Conservation (phyloP, 2,329 filamentous ascomycete genomes). For the Emmonsiellopsis sp. region DNA sequence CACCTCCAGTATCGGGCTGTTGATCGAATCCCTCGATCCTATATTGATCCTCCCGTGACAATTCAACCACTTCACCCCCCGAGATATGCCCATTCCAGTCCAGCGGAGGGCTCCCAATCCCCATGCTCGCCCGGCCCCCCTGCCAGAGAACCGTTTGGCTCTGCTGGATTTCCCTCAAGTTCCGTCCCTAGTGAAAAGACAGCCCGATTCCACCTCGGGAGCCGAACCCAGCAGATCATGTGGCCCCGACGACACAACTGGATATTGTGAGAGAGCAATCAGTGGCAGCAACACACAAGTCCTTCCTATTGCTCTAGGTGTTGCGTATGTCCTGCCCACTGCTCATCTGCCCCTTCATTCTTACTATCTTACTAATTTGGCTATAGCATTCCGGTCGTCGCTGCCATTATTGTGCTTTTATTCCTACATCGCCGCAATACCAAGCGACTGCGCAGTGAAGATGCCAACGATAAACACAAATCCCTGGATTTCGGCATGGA, state of each 20-base stretch:
- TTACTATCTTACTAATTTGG: slow-evolving; percentile 15
- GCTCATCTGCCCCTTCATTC: not conserved
- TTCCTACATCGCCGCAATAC: slow-evolving; percentile 72
- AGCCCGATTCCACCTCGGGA: slow-evolving; percentile 12
- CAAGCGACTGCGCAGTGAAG: slow-evolving; percentile 63
- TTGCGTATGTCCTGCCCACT: slow-evolving; percentile 51
- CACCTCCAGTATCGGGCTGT: not conserved
- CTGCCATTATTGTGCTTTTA: slow-evolving; percentile 57
- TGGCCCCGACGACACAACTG: slow-evolving; percentile 16
- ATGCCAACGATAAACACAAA: slow-evolving; percentile 76
- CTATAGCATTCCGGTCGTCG: slow-evolving; percentile 62
- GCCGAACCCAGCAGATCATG: slow-evolving; percentile 12
- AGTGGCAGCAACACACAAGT: slow-evolving; percentile 46
- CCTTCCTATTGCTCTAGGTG: slow-evolving; percentile 58
- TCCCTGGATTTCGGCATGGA: slow-evolving; percentile 89
- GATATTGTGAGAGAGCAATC: slow-evolving; percentile 50
- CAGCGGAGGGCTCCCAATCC: not conserved
- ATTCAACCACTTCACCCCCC: not conserved
- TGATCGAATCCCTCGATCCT: not conserved
- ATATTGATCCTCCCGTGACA: not conserved
- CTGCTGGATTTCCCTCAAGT: slow-evolving; percentile 12
- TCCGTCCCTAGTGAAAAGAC: slow-evolving; percentile 22
- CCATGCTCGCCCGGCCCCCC: slow-evolving; percentile 16
- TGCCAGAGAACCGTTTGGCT: slow-evolving; percentile 19
- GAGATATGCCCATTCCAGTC: not conserved